Conservation (phyloP, 2,329 filamentous ascomycete genomes). For the Zymoseptoria tritici region DNA sequence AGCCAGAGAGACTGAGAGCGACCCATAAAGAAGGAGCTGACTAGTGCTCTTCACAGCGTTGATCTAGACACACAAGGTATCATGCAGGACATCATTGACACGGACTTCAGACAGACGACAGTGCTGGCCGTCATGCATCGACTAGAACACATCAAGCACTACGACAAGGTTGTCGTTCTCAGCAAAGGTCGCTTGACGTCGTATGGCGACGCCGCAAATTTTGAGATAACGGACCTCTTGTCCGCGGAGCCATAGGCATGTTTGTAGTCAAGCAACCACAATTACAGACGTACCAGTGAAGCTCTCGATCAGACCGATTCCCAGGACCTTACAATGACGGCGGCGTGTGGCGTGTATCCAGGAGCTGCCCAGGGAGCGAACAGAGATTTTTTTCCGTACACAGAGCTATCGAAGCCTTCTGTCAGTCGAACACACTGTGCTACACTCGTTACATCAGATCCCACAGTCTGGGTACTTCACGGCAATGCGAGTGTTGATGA, state of each 20-base stretch:
- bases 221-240: background rate
- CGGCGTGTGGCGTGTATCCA: too few species aligned
- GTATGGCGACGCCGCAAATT: background rate
- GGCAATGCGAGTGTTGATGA: too few species aligned
- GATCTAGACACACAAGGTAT: background rate
- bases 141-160: background rate
- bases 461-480: too few species aligned
- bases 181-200: background rate
- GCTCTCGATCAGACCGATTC: background rate
- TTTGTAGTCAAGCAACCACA: background rate
- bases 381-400: too few species aligned
- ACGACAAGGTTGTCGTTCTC: conserved; percentile 2
- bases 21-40: too few species aligned
- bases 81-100: conserved; percentile 3
- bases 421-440: too few species aligned
- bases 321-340: background rate
- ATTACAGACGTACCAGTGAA: background rate
- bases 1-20: background rate
- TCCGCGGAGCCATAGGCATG: background rate
- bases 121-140: conserved; percentile 2
- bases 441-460: too few species aligned
- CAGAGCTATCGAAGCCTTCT: too few species aligned
- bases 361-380: too few species aligned
- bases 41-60: background rate
- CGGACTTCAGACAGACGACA: conserved; percentile 1